Conservation (phyloP, 306 rosid species). For the Phaseolus lunatus region DNA sequence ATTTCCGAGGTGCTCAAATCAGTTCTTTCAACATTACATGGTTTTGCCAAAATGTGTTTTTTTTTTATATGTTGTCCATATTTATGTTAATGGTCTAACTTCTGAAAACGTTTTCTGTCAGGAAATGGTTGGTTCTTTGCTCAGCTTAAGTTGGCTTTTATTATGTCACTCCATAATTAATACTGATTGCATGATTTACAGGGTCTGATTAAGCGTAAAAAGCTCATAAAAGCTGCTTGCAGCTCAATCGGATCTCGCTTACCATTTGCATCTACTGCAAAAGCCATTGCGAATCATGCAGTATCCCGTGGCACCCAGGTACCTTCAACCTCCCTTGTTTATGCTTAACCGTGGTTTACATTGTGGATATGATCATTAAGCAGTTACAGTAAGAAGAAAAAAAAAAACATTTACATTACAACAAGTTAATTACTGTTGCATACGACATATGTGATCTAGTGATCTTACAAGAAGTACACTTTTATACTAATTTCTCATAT, state of each 20-base stretch:
- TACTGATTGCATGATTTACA: neutral
- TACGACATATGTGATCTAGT: neutral
- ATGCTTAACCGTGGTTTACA: too few species aligned
- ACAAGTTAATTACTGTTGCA: neutral
- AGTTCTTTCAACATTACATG: neutral
- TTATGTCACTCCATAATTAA: neutral
- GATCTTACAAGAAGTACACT: neutral
- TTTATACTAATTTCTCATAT: neutral
- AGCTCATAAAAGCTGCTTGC: neutral
- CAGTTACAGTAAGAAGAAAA: too few species aligned
- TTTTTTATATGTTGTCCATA: too few species aligned
- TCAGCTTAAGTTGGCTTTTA: neutral
- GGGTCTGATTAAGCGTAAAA: neutral
- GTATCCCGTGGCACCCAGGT: neutral
- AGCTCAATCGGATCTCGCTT: neutral
- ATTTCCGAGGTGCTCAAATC: neutral
- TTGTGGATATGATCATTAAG: too few species aligned
- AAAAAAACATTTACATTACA: too few species aligned
- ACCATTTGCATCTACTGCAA: neutral
- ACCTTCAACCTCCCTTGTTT: neutral
- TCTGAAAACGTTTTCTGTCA: too few species aligned
- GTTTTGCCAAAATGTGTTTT: neutral
- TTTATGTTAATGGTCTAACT: too few species aligned
- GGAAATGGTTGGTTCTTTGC: neutral
- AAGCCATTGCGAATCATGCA: neutral